Base-by-base conservation (phyloP, 257 asterid genomes). In the Scutellaria baicalensis region DNA sequence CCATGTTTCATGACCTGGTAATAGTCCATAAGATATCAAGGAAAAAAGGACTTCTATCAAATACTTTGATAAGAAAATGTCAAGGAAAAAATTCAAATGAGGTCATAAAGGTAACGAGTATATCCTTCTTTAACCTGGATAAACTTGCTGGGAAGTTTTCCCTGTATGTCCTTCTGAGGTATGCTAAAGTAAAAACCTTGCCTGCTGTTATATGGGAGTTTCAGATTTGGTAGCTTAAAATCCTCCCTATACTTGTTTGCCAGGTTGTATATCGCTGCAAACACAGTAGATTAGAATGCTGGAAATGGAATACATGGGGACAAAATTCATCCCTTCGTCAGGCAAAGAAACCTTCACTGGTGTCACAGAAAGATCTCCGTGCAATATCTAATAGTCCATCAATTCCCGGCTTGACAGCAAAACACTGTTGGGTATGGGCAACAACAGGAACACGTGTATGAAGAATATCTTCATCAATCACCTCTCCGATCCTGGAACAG, bases 171-270 rank as follows among this genome's bases (percentile, higher is more conserved):
- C 84, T 82, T 93, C 75, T 85, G 97, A 73, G 97, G 96, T 76
- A 93, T 91, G 85, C 95, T 91, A 69, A 93, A 93, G 88, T 93
- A 91, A 80, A 93, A 93, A 16, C 99, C 99, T 82, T 89, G 91
- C 72, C 97, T 84, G 52, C 87, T 91, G 85, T 93, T 93, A 82
- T 85, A 93, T 59, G 96, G 99, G 71, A 91, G 84, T 82, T 87
- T 93, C 88, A 93, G 68, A 71, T 84, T 93, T 64, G 96, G 97
- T 66, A 93, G 89, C 81, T 77, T 84, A 75, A 81, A 91, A 72
- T 83, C 94, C 83, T 84, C 87, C 13, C 97, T 86, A 35, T 93
- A 93, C 77, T 91, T 93, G 82, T 80, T 89, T 63, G 99, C 99
- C 67, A 93, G 86, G 74, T 79, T 86, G 91, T 93, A 87, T 84